Conservation (phyloP, 2,329 filamentous ascomycete genomes). For the Clarireedia monteithiana region DNA sequence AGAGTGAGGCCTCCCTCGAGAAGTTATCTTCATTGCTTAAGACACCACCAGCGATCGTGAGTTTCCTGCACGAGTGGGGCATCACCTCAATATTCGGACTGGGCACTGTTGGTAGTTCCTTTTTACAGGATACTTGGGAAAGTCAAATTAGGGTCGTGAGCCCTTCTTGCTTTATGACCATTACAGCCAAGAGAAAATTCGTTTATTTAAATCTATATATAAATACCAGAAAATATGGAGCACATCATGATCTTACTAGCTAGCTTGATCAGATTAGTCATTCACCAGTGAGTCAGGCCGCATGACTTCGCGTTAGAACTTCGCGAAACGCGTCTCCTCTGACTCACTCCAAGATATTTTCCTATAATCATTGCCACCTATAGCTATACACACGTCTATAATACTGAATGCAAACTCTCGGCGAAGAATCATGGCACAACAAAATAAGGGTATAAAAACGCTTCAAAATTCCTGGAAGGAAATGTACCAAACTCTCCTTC, state of each 20-base stretch:
- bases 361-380: no score
- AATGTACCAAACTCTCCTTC: not conserved
- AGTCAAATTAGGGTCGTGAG: not conserved
- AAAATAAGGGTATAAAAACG: not conserved
- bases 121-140: not conserved
- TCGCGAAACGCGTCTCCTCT: not conserved
- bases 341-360: not conserved
- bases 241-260: not conserved
- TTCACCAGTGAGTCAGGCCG: not conserved
- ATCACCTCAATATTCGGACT: conserved; percentile 61
- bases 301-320: not conserved
- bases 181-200: not conserved
- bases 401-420: not conserved
- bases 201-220: not conserved
- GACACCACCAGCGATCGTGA: conserved; percentile 52
- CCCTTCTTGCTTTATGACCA: conserved; percentile 6
- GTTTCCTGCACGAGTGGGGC: conserved; percentile 60
- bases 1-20: conserved; percentile 68
- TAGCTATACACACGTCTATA: not conserved
- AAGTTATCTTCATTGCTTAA: conserved; percentile 60
- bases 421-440: not conserved
- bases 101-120: conserved; percentile 45
- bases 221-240: not conserved
- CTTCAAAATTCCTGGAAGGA: not conserved
- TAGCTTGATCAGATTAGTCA: not conserved